Conservation (phyloP, 2,329 filamentous ascomycete species). For the Aspergillus tubingensis region DNA sequence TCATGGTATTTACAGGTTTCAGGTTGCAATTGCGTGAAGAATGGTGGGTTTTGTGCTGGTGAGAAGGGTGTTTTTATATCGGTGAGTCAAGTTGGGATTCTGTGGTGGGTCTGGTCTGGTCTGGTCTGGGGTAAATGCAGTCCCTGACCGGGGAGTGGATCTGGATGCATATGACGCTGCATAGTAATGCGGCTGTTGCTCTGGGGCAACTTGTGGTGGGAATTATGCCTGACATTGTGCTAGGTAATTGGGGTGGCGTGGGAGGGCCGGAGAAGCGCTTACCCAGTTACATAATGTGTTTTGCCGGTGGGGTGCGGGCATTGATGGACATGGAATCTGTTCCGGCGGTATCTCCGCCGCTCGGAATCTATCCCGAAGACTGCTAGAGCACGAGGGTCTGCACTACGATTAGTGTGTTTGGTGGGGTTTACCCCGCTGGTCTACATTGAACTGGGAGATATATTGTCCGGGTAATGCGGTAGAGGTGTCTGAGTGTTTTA, state of each 20-base stretch:
- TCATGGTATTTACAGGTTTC: too few relatives aligned
- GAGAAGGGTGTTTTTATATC: too few relatives aligned
- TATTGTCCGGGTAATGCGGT: too few relatives aligned
- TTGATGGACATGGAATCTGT: neutral
- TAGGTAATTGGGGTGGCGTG: neutral
- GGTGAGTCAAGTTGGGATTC: too few relatives aligned
- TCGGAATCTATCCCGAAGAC: neutral
- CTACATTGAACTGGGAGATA: neutral
- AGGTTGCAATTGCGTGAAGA: neutral
- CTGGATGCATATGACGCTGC: neutral
- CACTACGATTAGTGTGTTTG: neutral
- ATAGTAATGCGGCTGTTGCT: neutral
- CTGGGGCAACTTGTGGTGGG: neutral
- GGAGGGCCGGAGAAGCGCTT: neutral
- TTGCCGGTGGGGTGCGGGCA: neutral
- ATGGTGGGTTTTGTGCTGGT: neutral
- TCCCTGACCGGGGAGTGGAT: neutral
- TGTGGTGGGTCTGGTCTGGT: neutral
- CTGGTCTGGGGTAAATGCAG: neutral
- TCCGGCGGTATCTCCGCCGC: neutral
- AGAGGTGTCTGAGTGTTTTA: too few relatives aligned
- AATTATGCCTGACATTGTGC: neutral
- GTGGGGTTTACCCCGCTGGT: neutral
- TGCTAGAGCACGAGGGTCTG: neutral
- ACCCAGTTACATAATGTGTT: neutral